Conservation (phyloP, 768 basidiomycete genomes). For the Exsudoporus frostii region DNA sequence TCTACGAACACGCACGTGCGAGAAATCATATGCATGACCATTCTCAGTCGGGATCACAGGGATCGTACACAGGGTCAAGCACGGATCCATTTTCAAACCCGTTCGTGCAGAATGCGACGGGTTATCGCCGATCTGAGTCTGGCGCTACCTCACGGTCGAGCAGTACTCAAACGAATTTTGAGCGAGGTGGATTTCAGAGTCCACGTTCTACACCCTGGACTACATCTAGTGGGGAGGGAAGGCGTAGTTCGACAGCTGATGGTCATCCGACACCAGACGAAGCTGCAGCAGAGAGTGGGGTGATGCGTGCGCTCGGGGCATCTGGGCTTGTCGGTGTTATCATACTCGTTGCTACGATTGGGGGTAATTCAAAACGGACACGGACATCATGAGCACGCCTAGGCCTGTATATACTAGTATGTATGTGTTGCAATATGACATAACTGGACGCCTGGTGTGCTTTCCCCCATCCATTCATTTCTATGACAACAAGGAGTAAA, state of each 20-base stretch:
- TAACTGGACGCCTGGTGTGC: background rate
- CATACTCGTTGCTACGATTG: slow-evolving; percentile 22
- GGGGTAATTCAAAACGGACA: slow-evolving; percentile 14
- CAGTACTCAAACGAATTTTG: background rate
- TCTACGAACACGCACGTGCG: slow-evolving; percentile 6
- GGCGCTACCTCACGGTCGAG: background rate
- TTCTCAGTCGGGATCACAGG: slow-evolving; percentile 1
- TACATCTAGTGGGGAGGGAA: background rate
- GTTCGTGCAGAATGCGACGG: slow-evolving; percentile 29
- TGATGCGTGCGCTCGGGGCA: slow-evolving; percentile 27
- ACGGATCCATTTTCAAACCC: slow-evolving; percentile 25
- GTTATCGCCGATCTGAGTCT: slow-evolving; percentile 7
- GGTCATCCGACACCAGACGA: slow-evolving; percentile 20
- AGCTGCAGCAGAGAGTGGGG: slow-evolving; percentile 23
- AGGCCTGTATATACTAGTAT: too few relatives aligned
- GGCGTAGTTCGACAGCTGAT: background rate
- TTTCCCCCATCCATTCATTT: too few relatives aligned
- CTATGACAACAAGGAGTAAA: too few relatives aligned
- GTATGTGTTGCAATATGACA: background rate
- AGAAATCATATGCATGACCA: background rate
- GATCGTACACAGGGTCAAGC: slow-evolving; percentile 3
- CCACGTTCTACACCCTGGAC: slow-evolving; percentile 3
- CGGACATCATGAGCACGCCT: slow-evolving; percentile 9
- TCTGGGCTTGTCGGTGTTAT: slow-evolving; percentile 28
- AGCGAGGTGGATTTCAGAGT: slow-evolving; percentile 2